These are phyloP conservation scores for Candida takata DNA, from an alignment of 805 yeast genomes.

Conservation along the genomic window DNA sequence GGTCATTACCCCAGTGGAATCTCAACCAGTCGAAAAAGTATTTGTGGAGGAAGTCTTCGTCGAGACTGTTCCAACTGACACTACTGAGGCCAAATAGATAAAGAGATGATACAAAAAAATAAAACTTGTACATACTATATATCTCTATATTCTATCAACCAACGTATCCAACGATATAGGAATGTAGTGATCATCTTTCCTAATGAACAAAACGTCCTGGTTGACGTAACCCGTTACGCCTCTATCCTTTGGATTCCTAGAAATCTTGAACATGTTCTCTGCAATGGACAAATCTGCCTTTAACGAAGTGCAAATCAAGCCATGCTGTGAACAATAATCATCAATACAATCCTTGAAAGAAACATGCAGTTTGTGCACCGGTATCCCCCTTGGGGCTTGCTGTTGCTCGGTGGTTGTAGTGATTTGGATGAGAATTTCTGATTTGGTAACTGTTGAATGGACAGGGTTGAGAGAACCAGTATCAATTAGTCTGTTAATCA, in stretches of 20 bases:
- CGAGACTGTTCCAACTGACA: slow-evolving; percentile 1
- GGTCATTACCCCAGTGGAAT: neutral
- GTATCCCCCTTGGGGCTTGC: slow-evolving; percentile 30
- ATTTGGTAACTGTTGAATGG: slow-evolving; percentile 4
- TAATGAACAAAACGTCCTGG: slow-evolving; percentile 60
- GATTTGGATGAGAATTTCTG: neutral
- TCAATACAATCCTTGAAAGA: slow-evolving; percentile 63
- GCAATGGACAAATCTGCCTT: slow-evolving; percentile 29
- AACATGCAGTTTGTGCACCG: slow-evolving; percentile 34
- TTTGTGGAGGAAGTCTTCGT: slow-evolving; percentile 1
- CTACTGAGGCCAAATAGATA: slow-evolving; percentile 1
- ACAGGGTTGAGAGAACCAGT: slow-evolving; percentile 6
- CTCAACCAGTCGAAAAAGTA: neutral
- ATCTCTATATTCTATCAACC: neutral
- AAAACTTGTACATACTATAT: slow-evolving; percentile 1
- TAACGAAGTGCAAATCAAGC: slow-evolving; percentile 26
- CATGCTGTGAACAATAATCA: slow-evolving; percentile 46
- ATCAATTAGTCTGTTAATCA: slow-evolving; percentile 27
- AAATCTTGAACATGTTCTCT: slow-evolving; percentile 36
- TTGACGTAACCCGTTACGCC: slow-evolving; percentile 42
- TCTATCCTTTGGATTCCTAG: slow-evolving; percentile 26
- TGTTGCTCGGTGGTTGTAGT: neutral
- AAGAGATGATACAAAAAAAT: slow-evolving; percentile 1
- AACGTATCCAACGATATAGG: slow-evolving; percentile 34
- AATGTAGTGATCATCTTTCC: slow-evolving; percentile 27